These are phyloP conservation scores for Orbilia brochopaga DNA, from an alignment of 2,329 filamentous ascomycete genomes.

Conservation along the genomic window DNA sequence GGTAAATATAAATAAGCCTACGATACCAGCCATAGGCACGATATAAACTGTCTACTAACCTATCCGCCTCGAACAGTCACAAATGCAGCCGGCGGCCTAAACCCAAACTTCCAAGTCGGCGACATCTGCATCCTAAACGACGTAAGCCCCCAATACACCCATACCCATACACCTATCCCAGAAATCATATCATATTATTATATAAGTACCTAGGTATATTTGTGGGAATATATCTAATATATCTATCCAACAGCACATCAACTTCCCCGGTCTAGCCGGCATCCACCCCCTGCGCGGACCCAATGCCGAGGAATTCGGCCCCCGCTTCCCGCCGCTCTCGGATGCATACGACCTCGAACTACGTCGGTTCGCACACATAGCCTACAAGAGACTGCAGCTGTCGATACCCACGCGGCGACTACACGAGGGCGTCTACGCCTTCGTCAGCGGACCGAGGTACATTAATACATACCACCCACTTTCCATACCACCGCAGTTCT, in stretches of 20 bases:
- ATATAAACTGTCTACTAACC: constrained; percentile 22
- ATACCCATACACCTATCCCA: too few species aligned
- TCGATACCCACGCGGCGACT: constrained; percentile 62
- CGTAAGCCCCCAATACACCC: constrained; percentile 58
- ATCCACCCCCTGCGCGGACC: constrained; percentile 68
- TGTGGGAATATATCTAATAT: too few species aligned
- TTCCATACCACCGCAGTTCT: neutral
- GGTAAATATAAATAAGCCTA: constrained; percentile 57
- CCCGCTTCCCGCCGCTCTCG: constrained; percentile 68
- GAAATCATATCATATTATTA: too few species aligned
- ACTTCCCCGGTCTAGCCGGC: constrained; percentile 68
- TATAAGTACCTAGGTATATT: too few species aligned
- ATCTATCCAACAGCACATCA: constrained; percentile 69
- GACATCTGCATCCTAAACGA: constrained; percentile 72
- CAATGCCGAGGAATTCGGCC: constrained; percentile 68
- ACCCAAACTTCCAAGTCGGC: constrained; percentile 68
- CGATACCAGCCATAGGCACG: constrained; percentile 26
- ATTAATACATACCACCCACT: constrained; percentile 45
- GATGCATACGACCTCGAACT: constrained; percentile 71
- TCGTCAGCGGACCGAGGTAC: constrained; percentile 68
- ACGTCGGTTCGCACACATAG: constrained; percentile 65
- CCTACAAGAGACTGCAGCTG: constrained; percentile 63
- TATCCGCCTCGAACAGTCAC: constrained; percentile 62
- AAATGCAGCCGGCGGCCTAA: constrained; percentile 71
- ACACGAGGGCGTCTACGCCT: constrained; percentile 71